These are phyloP conservation scores for Rhodotorula taiwanensis DNA, from an alignment of 768 basidiomycete species.

Conservation along the genomic window DNA sequence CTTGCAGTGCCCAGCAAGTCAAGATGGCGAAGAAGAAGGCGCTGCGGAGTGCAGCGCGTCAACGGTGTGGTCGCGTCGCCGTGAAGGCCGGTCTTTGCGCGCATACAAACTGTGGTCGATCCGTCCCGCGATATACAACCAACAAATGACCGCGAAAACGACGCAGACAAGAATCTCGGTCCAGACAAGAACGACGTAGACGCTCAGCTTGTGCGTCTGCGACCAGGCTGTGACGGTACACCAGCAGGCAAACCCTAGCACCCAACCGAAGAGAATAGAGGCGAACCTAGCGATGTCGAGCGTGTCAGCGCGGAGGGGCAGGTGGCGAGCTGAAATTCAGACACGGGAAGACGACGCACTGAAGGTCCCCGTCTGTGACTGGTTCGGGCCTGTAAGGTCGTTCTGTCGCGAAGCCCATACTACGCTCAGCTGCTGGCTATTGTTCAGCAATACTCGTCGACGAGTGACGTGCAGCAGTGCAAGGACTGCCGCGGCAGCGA, in stretches of 20 bases:
- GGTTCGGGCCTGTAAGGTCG: background rate
- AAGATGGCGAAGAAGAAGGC: too few species aligned
- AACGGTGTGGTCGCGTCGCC: background rate
- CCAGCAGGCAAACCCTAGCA: slow-evolving; percentile 2
- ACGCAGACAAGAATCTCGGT: background rate
- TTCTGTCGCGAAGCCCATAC: slow-evolving; percentile 9
- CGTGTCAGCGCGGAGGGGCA: background rate
- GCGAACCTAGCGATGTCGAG: background rate
- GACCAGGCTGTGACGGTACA: background rate
- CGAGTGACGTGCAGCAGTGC: too few species aligned
- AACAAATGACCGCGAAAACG: background rate
- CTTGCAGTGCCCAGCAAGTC: slow-evolving; percentile 4
- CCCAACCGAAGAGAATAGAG: slow-evolving; percentile 11
- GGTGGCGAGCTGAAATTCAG: too few species aligned
- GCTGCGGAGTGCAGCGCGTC: too few species aligned
- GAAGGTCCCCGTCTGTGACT: background rate
- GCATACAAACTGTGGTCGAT: background rate
- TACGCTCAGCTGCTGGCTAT: too few species aligned
- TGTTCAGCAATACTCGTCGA: too few species aligned
- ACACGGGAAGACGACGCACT: background rate
- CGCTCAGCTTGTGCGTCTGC: slow-evolving; percentile 8
- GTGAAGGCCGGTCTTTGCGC: too few species aligned
- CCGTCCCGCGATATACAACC: background rate
- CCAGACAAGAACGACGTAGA: background rate
- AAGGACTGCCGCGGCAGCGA: too few species aligned